Percentiles rank a stretch among this genome's conserved stretches.
These are phyloP conservation scores for Rhipidocladum racemiflorum DNA, from an alignment of 176 grass and related monocot species.

Conservation along the genomic window DNA sequence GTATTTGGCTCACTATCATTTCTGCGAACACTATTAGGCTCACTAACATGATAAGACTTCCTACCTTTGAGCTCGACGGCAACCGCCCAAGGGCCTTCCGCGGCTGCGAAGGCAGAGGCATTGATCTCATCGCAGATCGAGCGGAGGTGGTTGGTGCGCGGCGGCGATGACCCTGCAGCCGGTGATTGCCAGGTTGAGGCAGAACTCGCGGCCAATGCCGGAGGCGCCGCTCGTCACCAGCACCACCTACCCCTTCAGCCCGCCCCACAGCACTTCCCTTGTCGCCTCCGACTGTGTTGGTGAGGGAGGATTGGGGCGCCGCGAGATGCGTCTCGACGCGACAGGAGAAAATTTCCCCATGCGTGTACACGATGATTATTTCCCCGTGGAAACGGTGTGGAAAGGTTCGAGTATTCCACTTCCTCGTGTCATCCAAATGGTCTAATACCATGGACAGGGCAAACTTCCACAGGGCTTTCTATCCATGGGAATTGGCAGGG, in stretches of 20 bases:
- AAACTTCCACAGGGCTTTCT: no score
- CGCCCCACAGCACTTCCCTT: slow-evolving; percentile 37
- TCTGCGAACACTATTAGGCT: no score
- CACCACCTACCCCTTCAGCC: slow-evolving; percentile 65
- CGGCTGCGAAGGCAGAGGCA: not conserved
- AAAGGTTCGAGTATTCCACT: no score
- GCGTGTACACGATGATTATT: no score
- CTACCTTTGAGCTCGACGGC: slow-evolving; percentile 36
- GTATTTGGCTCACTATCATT: not conserved
- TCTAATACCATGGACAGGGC: no score
- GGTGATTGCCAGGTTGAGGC: slow-evolving; percentile 62
- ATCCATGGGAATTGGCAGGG: no score
- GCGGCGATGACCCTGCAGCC: slow-evolving; percentile 64
- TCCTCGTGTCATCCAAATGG: no score
- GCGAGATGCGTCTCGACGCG: no score
- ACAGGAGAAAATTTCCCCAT: no score
- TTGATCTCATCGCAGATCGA: slow-evolving; percentile 92
- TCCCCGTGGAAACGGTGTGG: no score
- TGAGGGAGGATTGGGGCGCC: no score
- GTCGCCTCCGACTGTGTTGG: not conserved
- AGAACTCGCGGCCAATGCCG: slow-evolving; percentile 83
- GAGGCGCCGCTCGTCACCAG: slow-evolving; percentile 86
- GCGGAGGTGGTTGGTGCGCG: slow-evolving; percentile 62
- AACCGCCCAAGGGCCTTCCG: not conserved
- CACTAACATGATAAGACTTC: not conserved